phyloP scores from a whole-genome alignment of 1,284 basidiomycete species.

The Phellopilus nigrolimitatus region DNA sequence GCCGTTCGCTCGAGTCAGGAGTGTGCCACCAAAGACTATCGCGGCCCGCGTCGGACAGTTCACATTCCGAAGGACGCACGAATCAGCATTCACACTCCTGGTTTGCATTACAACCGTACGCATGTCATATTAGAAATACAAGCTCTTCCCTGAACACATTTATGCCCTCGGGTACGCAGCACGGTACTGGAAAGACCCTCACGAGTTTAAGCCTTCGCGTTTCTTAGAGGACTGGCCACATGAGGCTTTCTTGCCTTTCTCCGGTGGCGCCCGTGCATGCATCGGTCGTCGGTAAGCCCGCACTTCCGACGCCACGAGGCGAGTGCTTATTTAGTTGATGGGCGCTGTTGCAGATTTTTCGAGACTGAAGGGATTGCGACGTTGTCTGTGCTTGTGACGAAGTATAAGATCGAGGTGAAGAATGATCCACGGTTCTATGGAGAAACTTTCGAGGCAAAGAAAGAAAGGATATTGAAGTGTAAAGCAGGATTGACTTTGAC shows the following conservation, averaged over 20 bases:
- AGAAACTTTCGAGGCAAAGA: slow-evolving; percentile 43
- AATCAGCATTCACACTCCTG: slow-evolving; percentile 38
- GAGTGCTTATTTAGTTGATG: not conserved
- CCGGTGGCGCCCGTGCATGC: slow-evolving; percentile 46
- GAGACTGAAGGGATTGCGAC: slow-evolving; percentile 35
- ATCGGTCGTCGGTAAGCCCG: slow-evolving; percentile 44
- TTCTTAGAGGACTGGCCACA: slow-evolving; percentile 47
- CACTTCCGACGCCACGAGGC: not conserved
- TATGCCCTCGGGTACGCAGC: slow-evolving; percentile 34
- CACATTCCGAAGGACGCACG: slow-evolving; percentile 42
- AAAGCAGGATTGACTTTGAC: slow-evolving; percentile 36
- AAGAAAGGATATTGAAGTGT: slow-evolving; percentile 35
- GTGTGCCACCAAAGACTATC: not conserved
- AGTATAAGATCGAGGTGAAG: slow-evolving; percentile 45
- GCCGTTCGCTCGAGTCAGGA: slow-evolving; percentile 30
- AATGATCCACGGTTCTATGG: slow-evolving; percentile 44
- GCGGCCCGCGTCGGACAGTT: slow-evolving; percentile 30
- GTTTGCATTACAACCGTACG: slow-evolving; percentile 43
- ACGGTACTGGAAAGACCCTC: slow-evolving; percentile 47
- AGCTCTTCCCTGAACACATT: no score
- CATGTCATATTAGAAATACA: no score
- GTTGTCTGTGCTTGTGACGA: slow-evolving; percentile 42
- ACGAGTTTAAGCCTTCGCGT: slow-evolving; percentile 44
- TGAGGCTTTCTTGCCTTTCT: slow-evolving; percentile 51
- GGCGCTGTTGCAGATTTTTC: slow-evolving; percentile 23